A percentile compares a stretch with the other conserved stretches of the same genome.
phyloP scores from a whole-genome alignment of 2,329 filamentous ascomycete species.

The Talaromyces sp. region DNA sequence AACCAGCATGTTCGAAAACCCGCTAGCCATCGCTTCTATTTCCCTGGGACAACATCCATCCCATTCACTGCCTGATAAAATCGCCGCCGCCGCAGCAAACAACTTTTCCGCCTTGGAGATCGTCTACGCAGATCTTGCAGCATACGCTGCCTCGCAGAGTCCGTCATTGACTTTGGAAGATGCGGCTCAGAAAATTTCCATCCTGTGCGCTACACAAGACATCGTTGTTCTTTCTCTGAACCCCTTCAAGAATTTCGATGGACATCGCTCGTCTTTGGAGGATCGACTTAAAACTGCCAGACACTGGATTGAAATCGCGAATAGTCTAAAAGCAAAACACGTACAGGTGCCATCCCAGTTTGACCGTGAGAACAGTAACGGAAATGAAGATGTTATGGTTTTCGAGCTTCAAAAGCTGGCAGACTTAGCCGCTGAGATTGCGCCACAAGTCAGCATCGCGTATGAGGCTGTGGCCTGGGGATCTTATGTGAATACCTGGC shows the following conservation, averaged over 20 bases:
- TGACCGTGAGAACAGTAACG: neutral
- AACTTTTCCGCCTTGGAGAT: slow-evolving; percentile 27
- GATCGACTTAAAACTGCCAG: slow-evolving; percentile 21
- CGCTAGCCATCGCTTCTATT: slow-evolving; percentile 22
- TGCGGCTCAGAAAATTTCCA: neutral
- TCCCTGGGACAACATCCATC: slow-evolving; percentile 25
- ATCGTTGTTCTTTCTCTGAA: slow-evolving; percentile 1
- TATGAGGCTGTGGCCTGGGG: slow-evolving; percentile 24
- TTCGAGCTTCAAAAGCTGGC: neutral
- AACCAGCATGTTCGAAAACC: neutral
- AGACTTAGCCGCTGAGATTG: slow-evolving; percentile 4
- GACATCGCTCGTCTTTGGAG: slow-evolving; percentile 18
- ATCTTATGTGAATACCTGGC: slow-evolving; percentile 19
- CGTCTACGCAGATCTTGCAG: slow-evolving; percentile 24
- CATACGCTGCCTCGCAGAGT: slow-evolving; percentile 13
- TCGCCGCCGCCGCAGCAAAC: slow-evolving; percentile 19
- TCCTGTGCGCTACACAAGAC: neutral
- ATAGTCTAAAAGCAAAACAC: neutral
- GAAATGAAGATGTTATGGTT: neutral
- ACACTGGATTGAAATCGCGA: slow-evolving; percentile 25
- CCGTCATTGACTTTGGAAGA: neutral
- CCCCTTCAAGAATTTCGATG: slow-evolving; percentile 30
- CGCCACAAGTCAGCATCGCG: slow-evolving; percentile 14
- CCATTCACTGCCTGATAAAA: slow-evolving; percentile 25
- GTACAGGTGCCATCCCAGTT: slow-evolving; percentile 5